Base-by-base conservation (phyloP, 2,329 filamentous ascomycete species). In the Exutisphaerella laricina region DNA sequence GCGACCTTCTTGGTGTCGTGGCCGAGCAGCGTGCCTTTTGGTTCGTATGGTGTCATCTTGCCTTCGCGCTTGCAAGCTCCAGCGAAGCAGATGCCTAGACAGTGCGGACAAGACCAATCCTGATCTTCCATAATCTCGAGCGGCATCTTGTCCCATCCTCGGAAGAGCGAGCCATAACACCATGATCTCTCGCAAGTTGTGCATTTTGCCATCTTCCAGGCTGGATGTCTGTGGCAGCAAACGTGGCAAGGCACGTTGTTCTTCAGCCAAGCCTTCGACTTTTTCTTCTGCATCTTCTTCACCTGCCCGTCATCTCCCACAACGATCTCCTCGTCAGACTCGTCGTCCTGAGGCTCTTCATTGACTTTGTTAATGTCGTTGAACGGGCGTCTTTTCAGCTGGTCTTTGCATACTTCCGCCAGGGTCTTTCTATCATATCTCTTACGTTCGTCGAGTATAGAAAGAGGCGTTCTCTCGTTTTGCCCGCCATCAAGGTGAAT, bases 331-430 rank as follows among this genome's bases (percentile, higher is more conserved):
- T 75, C 63, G 61, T 74, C 59, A 62, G 68, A 66, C 7, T 70
- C 67, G 20, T 70, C 66, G n/a, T 65, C 63, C 6, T 62, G 61
- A 3, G 63, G 62, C 8, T 59, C 61, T 18, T 64, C 58, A 18
- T 64, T 50, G 29, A 78, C 75, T 52, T 85, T 84, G 6, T 78
- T 84, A 36, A 88, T 81, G 57, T 96, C 87, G 14, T 84, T 83
- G 74, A 83, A 96, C 0, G 90, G 89, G 23, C 92, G 78, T 40
- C 77, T 70, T 50, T 78, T 80, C 12, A 97, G 70, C 56, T 95
- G 87, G 53, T 94, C 85, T 62, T 96, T 90, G 62, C 89, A 97
- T n/a, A 97, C 82, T 56, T 96, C 84, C 4, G 90, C 90, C 5
- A 94, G 72, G 0, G 88, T 84, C 60, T 88, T 94, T 62, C 83